Evolutionary conservation across 352 stramenopile species (phyloP), one percentile per base, ranked within the genome.

Genomic region (Bremia lactucae): DNA sequence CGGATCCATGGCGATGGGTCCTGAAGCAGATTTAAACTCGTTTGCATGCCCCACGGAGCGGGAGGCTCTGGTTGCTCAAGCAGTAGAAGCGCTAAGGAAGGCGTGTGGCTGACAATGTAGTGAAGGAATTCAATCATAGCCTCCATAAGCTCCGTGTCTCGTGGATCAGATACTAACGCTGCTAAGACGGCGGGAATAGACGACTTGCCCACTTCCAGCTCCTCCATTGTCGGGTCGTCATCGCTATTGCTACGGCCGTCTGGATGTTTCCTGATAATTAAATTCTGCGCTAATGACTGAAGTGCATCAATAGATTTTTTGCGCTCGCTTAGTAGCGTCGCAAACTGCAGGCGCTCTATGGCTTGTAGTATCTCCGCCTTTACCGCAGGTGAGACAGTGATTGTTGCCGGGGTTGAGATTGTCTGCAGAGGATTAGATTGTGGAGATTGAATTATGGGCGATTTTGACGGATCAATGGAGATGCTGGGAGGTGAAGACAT

Each of bases 121-220:
- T 87, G 74, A 8, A 90, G 43, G 10, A 86, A 59, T 54, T 87
- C 77, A 4, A 90, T 59, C 70, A 90, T 83, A 7, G 72, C 60
- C 46, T 90, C 77, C 70, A 90, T 87, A 34, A 90, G 68, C 49
- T 87, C 77, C n/a, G 74, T 86, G 43, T 90, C 77, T 41, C 77
- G 55, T 22, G 77, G 77, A 34, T 90, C 77, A 16, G 77, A 83
- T 19, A 81, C 59, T 9, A 90, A 45, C 2, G 77, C 77, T 13
- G 58, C 65, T 21, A 90, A 53, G 4, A 87, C 53, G 2, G 56
- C 66, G 0, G 77, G 77, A 5, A 80, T 62, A 15, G 70, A 55
- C 2, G 62, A 53, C 0, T 59, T 18, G 2, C 59, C 69, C 0
- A 87, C 62, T 16, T 53, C 57, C 3, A 62, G 60, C 46, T 83